These are phyloP conservation scores for Pseudogymnoascus sp. DNA, from an alignment of 2,329 filamentous ascomycete genomes.

Conservation along the genomic window DNA sequence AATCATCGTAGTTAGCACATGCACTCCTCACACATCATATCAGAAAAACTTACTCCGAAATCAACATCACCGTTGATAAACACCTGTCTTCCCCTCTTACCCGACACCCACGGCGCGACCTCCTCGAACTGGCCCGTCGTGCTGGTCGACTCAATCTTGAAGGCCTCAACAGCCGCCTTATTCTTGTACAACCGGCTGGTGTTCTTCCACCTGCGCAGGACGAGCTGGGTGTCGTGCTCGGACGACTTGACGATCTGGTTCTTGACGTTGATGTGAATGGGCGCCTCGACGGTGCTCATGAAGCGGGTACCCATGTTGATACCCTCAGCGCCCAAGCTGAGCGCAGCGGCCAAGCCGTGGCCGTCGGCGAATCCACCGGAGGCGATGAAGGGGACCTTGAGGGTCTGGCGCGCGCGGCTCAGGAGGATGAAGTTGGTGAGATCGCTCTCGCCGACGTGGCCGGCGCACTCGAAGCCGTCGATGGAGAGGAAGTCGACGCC, in stretches of 20 bases:
- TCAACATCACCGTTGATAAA: constrained; percentile 89
- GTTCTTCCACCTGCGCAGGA: constrained; percentile 87
- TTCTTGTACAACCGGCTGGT: constrained; percentile 85
- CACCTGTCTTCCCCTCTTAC: constrained; percentile 82
- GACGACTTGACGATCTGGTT: constrained; percentile 79
- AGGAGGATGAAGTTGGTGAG: constrained; percentile 89
- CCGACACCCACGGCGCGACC: constrained; percentile 79
- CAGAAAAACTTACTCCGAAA: constrained; percentile 61
- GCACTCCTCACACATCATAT: neutral
- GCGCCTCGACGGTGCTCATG: constrained; percentile 91
- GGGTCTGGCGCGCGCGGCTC: constrained; percentile 71
- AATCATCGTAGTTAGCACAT: constrained; percentile 13
- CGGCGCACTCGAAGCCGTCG: constrained; percentile 96
- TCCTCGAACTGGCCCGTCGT: constrained; percentile 81
- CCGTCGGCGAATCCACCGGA: constrained; percentile 95
- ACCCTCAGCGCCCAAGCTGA: constrained; percentile 83
- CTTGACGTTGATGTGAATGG: constrained; percentile 91
- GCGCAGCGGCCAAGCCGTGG: constrained; percentile 80
- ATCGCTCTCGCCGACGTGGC: constrained; percentile 77
- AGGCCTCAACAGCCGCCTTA: constrained; percentile 72
- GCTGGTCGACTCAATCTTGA: constrained; percentile 78
- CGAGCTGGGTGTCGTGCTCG: constrained; percentile 84
- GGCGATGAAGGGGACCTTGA: constrained; percentile 87
- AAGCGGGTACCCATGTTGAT: constrained; percentile 99
- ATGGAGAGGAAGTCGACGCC: constrained; percentile 96